These are phyloP conservation scores for Nemania sp. DNA, from an alignment of 2,329 filamentous ascomycete species.

Conservation along the genomic window DNA sequence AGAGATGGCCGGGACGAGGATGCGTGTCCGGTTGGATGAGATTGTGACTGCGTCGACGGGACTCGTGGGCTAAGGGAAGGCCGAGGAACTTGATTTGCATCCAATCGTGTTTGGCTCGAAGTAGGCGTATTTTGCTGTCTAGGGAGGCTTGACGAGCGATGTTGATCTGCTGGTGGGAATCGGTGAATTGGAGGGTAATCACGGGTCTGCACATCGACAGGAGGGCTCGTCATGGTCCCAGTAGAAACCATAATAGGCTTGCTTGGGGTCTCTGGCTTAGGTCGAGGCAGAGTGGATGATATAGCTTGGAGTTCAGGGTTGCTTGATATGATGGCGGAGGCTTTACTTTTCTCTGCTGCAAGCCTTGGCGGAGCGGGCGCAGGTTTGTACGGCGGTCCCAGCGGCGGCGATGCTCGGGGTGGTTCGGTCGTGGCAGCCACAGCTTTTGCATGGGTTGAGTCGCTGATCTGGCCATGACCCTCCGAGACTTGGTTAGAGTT, in stretches of 20 bases:
- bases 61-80: conserved; percentile 37
- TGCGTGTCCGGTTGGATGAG: conserved; percentile 46
- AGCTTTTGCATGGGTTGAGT: conserved; percentile 41
- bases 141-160: conserved; percentile 47
- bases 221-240: conserved; percentile 77
- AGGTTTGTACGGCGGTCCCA: conserved; percentile 40
- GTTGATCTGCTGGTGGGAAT: conserved; percentile 48
- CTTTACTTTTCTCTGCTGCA: conserved; percentile 56
- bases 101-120: conserved; percentile 34
- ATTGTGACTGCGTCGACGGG: conserved; percentile 43
- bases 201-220: conserved; percentile 54
- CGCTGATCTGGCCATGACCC: conserved; percentile 40
- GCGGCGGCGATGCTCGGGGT: conserved; percentile 41
- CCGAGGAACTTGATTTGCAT: conserved; percentile 33
- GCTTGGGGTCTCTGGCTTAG: conserved; percentile 38
- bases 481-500: conserved; percentile 36
- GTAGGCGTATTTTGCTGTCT: conserved; percentile 39
- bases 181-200: conserved; percentile 47
- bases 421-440: conserved; percentile 30
- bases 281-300: conserved; percentile 49
- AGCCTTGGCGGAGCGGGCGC: conserved; percentile 48
- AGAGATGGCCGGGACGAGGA: conserved; percentile 69
- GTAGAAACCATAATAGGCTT: conserved; percentile 55
- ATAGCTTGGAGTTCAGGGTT: conserved; percentile 66
- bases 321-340: conserved; percentile 66